Evolutionary conservation across 352 stramenopile genomes (phyloP).

Genomic region (Stephanocyclus meneghinianus): DNA sequence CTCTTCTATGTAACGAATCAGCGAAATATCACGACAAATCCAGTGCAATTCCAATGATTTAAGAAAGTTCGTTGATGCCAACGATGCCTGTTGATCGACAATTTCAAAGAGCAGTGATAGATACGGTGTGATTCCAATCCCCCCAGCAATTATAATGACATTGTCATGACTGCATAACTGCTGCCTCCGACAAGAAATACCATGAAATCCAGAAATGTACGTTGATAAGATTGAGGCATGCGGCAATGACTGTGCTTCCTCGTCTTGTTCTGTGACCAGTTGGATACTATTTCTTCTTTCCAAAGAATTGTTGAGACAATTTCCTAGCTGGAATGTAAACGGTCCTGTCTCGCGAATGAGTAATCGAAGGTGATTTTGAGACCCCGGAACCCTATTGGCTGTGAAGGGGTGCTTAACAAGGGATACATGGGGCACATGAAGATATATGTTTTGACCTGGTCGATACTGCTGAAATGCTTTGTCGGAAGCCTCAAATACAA

Average conservation of each 20-base stretch:
- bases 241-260: background rate
- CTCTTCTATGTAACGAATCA: slow-evolving; percentile 54
- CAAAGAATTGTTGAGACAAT: background rate
- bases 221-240: slow-evolving; percentile 19
- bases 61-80: background rate
- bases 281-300: background rate
- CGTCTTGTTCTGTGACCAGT: background rate
- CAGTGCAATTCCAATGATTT: slow-evolving; percentile 55
- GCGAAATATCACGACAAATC: slow-evolving; percentile 56
- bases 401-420: slow-evolving; percentile 61
- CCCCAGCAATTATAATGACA: slow-evolving; percentile 51
- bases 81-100: background rate
- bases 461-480: slow-evolving; percentile 36
- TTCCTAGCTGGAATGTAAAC: slow-evolving; percentile 53
- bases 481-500: slow-evolving; percentile 50
- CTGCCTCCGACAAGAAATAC: slow-evolving; percentile 16
- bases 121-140: slow-evolving; percentile 71
- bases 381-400: slow-evolving; percentile 41
- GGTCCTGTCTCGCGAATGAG: slow-evolving; percentile 53
- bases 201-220: slow-evolving; percentile 57
- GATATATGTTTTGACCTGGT: slow-evolving; percentile 46
- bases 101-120: slow-evolving; percentile 41
- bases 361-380: slow-evolving; percentile 48
- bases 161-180: slow-evolving; percentile 53
- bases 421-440: slow-evolving; percentile 46